Base-by-base conservation (phyloP, 768 basidiomycete species). In the Coprinopsis cinerea region DNA sequence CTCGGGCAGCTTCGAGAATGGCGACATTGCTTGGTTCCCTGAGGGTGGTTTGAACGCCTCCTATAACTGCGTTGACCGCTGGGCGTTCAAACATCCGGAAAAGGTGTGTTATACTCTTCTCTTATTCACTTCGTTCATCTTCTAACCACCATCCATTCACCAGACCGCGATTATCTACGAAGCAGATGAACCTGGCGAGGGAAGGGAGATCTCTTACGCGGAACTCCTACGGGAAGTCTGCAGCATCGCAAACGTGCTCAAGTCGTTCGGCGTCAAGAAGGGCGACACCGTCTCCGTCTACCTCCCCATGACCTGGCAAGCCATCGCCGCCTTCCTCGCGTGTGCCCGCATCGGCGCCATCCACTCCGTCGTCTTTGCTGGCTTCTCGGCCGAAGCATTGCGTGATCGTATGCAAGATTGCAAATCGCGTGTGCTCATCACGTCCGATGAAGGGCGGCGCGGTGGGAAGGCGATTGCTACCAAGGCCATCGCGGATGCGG, bases 111-210 rank as follows among this genome's bases (percentile, higher is more conserved):
- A 30, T 25, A 39, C 44, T 22, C n/a, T 45, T 28, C n/a, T 53
- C 26, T 39, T 9, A 18, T 26, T 49, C 34, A n/a, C 10, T 1
- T 42, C 20, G 23, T 14, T 25, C 25, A 11, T 37, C 46, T 24
- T 47, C 23, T 44, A 37, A 43, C 30, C 23, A 39, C 26, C 37
- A 44, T 34, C 40, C n/a, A 23, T 24, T 20, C 13, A 37, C 10
- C 56, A 92, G 88, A 83, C 85, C 23, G 95, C 95, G 24, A 96
- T 98, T 68, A 93, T 98, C 67, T 99, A 94, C 72, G 95, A 99
- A 67, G 94, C 93, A 1, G 95, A 99, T 60, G 95, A 99, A 65
- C 88, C 93, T 0, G 82, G 77, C 48, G 77, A 90, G 41, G 88
- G 91, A 43, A 64, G 79, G 52, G 75, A 85, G 41, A 75, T 98